Evolutionary conservation across 2,329 filamentous ascomycete species (phyloP).

Genomic region (Epicoccum sorghinum): DNA sequence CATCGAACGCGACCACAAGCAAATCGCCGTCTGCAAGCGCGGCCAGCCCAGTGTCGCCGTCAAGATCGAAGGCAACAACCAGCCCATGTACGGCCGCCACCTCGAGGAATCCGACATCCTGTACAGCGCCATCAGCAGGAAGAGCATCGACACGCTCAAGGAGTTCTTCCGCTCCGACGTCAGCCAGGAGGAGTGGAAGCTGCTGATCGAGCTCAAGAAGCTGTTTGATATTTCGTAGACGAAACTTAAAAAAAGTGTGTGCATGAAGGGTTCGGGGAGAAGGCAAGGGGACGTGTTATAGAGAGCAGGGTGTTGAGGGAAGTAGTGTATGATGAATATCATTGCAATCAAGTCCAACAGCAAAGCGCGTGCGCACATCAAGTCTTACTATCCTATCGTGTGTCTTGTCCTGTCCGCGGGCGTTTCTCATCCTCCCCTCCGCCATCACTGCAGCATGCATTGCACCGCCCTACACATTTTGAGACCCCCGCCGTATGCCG

Average conservation of each 20-base stretch:
- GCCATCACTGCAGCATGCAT: too few relatives aligned
- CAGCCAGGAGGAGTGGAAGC: slow-evolving; percentile 87
- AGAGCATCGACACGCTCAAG: slow-evolving; percentile 93
- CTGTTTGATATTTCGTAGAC: slow-evolving; percentile 75
- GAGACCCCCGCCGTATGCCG: too few relatives aligned
- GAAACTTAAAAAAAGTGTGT: neutral
- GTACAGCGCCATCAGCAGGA: slow-evolving; percentile 85
- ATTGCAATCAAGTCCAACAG: too few relatives aligned
- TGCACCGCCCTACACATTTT: too few relatives aligned
- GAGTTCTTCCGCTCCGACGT: slow-evolving; percentile 92
- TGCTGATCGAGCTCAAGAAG: slow-evolving; percentile 95
- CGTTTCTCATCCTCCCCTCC: too few relatives aligned
- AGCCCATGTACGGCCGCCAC: slow-evolving; percentile 93
- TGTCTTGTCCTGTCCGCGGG: too few relatives aligned
- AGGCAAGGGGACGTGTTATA: too few relatives aligned
- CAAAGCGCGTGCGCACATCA: too few relatives aligned
- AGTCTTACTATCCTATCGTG: too few relatives aligned
- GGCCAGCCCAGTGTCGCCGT: slow-evolving; percentile 96
- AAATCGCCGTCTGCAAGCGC: slow-evolving; percentile 89
- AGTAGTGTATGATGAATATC: too few relatives aligned
- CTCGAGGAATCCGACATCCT: slow-evolving; percentile 88
- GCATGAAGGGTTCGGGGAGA: too few relatives aligned
- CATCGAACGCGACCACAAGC: slow-evolving; percentile 98
- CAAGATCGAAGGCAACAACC: slow-evolving; percentile 94
- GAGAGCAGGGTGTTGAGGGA: too few relatives aligned